Evolutionary conservation across 2,329 filamentous ascomycete species (phyloP).

Genomic region (Teratosphaeria zuluensis): DNA sequence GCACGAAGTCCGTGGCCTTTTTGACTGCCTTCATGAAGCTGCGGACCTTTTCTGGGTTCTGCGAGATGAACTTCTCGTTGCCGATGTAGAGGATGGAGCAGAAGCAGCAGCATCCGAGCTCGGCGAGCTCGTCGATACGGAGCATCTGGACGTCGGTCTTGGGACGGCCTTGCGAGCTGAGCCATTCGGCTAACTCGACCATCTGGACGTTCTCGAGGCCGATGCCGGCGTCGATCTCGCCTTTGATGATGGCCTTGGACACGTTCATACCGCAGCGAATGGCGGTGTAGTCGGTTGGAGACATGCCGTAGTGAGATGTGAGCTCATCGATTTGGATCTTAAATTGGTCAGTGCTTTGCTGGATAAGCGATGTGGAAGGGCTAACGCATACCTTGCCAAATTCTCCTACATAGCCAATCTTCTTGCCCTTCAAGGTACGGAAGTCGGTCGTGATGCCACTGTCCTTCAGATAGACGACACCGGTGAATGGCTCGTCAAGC

Average conservation of each 20-base stretch:
- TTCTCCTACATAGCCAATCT: conserved; percentile 70
- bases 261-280: conserved; percentile 77
- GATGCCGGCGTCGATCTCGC: conserved; percentile 64
- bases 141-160: conserved; percentile 67
- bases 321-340: conserved; percentile 75
- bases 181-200: conserved; percentile 73
- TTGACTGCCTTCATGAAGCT: conserved; percentile 66
- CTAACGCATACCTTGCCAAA: conserved; percentile 54
- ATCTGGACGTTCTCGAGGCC: conserved; percentile 76
- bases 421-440: conserved; percentile 63
- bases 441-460: conserved; percentile 69
- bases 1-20: conserved; percentile 62
- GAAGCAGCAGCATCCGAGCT: conserved; percentile 76
- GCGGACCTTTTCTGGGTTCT: conserved; percentile 55
- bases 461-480: conserved; percentile 65
- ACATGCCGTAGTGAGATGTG: conserved; percentile 68
- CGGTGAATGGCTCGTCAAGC: conserved; percentile 71
- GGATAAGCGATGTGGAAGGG: background rate
- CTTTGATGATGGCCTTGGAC: conserved; percentile 63
- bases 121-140: conserved; percentile 69
- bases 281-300: conserved; percentile 62
- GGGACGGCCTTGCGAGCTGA: conserved; percentile 51
- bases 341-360: background rate
- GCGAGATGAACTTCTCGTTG: conserved; percentile 59
- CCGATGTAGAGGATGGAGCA: conserved; percentile 73